Evolutionary conservation across 306 rosid species (phyloP).

Genomic region (Rubus parviflorus): DNA sequence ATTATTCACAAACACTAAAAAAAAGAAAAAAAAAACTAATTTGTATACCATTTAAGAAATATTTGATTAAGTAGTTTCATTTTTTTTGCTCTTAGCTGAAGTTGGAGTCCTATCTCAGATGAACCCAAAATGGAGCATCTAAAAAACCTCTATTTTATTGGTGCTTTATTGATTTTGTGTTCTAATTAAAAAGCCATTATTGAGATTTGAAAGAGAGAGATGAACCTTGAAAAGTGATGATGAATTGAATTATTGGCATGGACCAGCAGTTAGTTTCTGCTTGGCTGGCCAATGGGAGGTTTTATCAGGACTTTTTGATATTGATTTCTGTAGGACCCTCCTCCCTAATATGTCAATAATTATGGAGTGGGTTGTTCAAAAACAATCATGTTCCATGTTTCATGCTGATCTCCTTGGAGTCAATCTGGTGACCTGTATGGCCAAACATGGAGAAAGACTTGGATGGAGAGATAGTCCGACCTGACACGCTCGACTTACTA

Average conservation of each 20-base stretch:
- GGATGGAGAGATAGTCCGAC: rapidly evolving
- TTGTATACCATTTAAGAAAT: no score
- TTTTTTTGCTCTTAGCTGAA: no score
- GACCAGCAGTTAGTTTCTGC: not conserved
- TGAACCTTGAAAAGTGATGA: constrained; percentile 2
- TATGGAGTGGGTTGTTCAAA: constrained; percentile 13
- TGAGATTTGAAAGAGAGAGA: not conserved
- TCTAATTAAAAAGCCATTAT: not conserved
- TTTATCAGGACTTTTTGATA: constrained; percentile 4
- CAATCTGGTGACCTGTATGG: constrained; percentile 7
- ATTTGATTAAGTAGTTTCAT: no score
- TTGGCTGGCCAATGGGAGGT: constrained; percentile 24
- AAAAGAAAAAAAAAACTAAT: not conserved
- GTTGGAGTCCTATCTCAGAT: not conserved
- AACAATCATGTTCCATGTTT: constrained; percentile 22
- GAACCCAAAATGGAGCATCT: not conserved
- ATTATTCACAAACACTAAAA: not conserved
- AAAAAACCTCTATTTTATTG: not conserved
- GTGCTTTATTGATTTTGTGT: constrained; percentile 11
- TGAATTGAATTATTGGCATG: constrained; percentile 25
- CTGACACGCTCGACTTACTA: not conserved
- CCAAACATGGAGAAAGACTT: not conserved
- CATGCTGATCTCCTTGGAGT: constrained; percentile 32
- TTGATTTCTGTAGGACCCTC: constrained; percentile 15
- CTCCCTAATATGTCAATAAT: constrained; percentile 26